Percentiles rank a stretch among this genome's conserved stretches.
These are phyloP conservation scores for Cladophialophora carrionii DNA, from an alignment of 2,329 filamentous ascomycete genomes.

Conservation along the genomic window DNA sequence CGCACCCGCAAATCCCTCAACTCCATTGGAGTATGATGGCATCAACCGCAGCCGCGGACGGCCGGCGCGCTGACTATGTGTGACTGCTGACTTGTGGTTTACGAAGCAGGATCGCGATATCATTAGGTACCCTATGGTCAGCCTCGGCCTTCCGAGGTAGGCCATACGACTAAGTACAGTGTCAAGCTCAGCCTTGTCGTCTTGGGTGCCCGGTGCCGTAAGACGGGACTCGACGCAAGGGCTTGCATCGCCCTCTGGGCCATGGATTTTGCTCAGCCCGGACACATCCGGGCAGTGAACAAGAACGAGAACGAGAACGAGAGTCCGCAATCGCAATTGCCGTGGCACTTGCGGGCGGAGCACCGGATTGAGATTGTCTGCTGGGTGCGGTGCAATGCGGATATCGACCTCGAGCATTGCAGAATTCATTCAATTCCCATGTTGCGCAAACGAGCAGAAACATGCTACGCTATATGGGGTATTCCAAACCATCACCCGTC, in stretches of 20 bases:
- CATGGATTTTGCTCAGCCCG: neutral
- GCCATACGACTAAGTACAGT: neutral
- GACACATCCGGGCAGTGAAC: neutral
- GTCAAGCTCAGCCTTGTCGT: neutral
- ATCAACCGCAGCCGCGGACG: neutral
- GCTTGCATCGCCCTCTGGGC: neutral
- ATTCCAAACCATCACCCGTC: slow-evolving; percentile 22
- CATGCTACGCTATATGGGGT: slow-evolving; percentile 39
- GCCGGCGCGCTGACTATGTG: neutral
- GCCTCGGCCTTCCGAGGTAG: neutral
- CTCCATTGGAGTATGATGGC: neutral
- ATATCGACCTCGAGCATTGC: neutral
- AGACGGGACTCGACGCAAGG: neutral
- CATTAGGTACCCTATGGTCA: neutral
- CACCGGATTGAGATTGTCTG: neutral
- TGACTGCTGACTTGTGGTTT: neutral
- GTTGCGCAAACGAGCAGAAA: neutral
- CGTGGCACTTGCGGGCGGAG: neutral
- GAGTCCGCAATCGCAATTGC: neutral
- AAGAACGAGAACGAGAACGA: neutral
- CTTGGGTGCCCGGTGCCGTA: neutral
- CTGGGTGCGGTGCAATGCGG: neutral
- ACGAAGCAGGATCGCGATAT: slow-evolving; percentile 3
- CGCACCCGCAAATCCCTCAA: too few species aligned
- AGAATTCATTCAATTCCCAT: neutral